A percentile compares a stretch with the other conserved stretches of the same genome.
phyloP scores from a whole-genome alignment of 805 yeast species.

The Spathaspora passalidarum region DNA sequence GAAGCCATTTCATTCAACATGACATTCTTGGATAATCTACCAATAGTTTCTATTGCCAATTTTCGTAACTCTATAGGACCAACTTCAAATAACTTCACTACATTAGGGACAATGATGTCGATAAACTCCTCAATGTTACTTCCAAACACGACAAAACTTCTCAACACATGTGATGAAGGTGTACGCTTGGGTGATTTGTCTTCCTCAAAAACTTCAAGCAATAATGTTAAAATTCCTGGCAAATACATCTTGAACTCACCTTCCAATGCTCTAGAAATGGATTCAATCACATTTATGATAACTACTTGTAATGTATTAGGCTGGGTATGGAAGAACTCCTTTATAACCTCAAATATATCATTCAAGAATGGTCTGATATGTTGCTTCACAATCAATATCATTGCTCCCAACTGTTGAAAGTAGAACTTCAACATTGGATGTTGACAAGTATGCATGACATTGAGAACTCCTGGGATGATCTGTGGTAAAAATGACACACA shows the following conservation, averaged over 20 bases:
- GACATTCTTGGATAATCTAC: constrained; percentile 71
- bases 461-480: constrained; percentile 82
- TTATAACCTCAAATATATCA: constrained; percentile 70
- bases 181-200: constrained; percentile 60
- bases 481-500: constrained; percentile 88
- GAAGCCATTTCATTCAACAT: constrained; percentile 85
- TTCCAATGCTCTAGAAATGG: constrained; percentile 80
- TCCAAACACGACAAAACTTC: constrained; percentile 84
- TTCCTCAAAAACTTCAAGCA: constrained; percentile 72
- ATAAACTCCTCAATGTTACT: constrained; percentile 83
- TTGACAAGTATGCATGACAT: constrained; percentile 80
- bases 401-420: constrained; percentile 80
- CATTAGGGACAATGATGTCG: constrained; percentile 82
- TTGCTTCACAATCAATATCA: constrained; percentile 80
- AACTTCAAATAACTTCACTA: constrained; percentile 76
- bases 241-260: constrained; percentile 88
- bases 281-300: constrained; percentile 75
- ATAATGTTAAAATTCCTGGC: constrained; percentile 71
- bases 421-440: constrained; percentile 79
- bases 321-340: constrained; percentile 63
- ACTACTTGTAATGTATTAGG: constrained; percentile 63
- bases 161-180: constrained; percentile 70
- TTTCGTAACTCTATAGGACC: constrained; percentile 59
- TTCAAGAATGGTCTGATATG: constrained; percentile 82
- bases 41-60: constrained; percentile 79